Percentiles rank a stretch among this genome's conserved stretches.
phyloP scores from a whole-genome alignment of 768 basidiomycete species.

The Russula brevipes region DNA sequence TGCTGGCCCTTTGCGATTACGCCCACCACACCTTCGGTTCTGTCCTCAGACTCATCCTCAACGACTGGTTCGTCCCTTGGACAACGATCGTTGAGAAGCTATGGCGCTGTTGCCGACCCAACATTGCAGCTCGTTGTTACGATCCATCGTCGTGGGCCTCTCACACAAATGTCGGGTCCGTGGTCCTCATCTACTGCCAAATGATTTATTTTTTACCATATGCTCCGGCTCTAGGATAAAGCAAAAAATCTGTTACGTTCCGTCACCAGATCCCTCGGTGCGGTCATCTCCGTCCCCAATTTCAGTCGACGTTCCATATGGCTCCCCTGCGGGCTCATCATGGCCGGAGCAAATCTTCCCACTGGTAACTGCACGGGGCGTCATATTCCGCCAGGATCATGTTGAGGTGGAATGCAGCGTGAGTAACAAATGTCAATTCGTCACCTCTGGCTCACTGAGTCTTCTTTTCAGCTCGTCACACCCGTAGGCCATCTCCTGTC shows the following conservation, averaged over 20 bases:
- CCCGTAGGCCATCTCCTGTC: background rate
- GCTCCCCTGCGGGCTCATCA: background rate
- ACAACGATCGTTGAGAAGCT: background rate
- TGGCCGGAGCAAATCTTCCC: constrained; percentile 8
- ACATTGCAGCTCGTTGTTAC: constrained; percentile 11
- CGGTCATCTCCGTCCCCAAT: background rate
- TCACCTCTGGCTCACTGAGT: background rate
- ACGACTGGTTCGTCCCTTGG: background rate
- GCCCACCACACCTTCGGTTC: background rate
- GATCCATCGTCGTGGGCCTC: constrained; percentile 5
- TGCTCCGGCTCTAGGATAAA: background rate
- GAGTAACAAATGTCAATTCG: background rate
- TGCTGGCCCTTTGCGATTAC: background rate
- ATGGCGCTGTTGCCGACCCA: background rate
- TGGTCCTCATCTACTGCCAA: background rate
- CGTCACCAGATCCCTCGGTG: background rate
- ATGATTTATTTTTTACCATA: background rate
- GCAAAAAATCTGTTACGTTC: background rate
- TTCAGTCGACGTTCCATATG: background rate
- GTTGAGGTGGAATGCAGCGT: constrained; percentile 22
- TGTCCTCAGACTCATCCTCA: background rate
- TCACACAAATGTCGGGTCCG: constrained; percentile 11
- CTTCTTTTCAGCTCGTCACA: background rate
- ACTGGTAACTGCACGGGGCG: constrained; percentile 4
- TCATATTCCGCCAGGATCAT: background rate